Conservation (phyloP, 176 grass and related monocot species). For the Oryza brachyantha region DNA sequence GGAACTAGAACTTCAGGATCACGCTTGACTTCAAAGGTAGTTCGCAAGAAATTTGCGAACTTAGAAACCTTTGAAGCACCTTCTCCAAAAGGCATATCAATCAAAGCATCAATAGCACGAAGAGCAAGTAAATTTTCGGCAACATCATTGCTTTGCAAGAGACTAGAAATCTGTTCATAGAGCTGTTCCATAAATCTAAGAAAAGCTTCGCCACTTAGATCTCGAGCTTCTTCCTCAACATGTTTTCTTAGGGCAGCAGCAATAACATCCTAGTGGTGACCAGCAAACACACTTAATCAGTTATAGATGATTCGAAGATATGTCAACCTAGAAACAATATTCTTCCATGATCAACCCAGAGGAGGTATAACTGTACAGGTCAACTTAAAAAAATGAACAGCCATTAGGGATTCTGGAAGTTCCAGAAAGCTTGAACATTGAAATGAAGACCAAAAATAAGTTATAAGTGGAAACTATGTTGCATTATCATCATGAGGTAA, state of each 20-base stretch:
- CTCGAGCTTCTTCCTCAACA: conserved; percentile 91
- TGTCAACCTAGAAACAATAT: conserved; percentile 20
- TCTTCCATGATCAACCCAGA: background rate
- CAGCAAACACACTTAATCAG: conserved; percentile 10
- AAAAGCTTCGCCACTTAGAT: conserved; percentile 81
- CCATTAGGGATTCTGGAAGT: background rate
- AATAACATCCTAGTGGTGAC: conserved; percentile 63
- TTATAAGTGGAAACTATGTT: background rate
- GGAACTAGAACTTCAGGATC: conserved; percentile 88
- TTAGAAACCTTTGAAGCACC: conserved; percentile 94
- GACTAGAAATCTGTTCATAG: conserved; percentile 76
- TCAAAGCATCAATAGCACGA: conserved; percentile 81
- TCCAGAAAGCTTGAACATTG: background rate
- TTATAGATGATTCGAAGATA: conserved; percentile 1
- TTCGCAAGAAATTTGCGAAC: conserved; percentile 75
- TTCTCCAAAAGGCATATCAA: conserved; percentile 85
- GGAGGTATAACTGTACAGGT: conserved; percentile 7
- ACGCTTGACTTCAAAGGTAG: conserved; percentile 79
- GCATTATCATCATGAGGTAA: background rate
- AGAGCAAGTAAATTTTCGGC: conserved; percentile 83
- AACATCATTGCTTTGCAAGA: conserved; percentile 69
- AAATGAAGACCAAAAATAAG: background rate
- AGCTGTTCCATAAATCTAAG: conserved; percentile 97
- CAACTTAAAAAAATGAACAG: conserved; percentile 10
- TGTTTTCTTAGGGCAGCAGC: conserved; percentile 70